Percentiles rank a stretch among this genome's conserved stretches.
phyloP scores from a whole-genome alignment of 768 basidiomycete species.

The Rickenella mellea region DNA sequence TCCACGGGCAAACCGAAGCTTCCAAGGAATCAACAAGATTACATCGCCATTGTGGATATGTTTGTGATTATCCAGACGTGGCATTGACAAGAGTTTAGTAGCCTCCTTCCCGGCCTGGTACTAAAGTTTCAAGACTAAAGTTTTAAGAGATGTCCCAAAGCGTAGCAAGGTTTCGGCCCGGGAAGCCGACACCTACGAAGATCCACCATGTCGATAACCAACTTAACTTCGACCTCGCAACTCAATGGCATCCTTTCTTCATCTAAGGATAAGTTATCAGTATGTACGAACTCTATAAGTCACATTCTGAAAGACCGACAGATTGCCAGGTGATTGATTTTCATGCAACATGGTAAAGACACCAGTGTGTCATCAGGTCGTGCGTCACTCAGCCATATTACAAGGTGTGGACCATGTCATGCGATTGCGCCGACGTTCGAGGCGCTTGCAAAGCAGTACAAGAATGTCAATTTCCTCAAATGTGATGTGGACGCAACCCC shows the following conservation, averaged over 20 bases:
- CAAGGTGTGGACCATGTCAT: slow-evolving; percentile 83
- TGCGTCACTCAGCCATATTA: slow-evolving; percentile 2
- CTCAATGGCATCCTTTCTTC: slow-evolving; percentile 50
- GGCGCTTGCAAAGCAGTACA: slow-evolving; percentile 56
- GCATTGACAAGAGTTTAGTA: no score
- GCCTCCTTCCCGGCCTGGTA: no score
- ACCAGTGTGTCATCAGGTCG: background rate
- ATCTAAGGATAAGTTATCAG: slow-evolving; percentile 56
- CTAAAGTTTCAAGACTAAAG: no score
- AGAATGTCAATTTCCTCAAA: slow-evolving; percentile 72
- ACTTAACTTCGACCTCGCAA: slow-evolving; percentile 53
- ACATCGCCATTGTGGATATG: no score
- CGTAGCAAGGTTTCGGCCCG: no score
- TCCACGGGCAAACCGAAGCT: no score
- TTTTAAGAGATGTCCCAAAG: no score
- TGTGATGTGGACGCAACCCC: slow-evolving; percentile 66
- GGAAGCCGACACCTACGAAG: no score
- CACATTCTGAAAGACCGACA: slow-evolving; percentile 2
- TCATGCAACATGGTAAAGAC: slow-evolving; percentile 68
- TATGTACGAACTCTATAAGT: slow-evolving; percentile 19
- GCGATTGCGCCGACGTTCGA: slow-evolving; percentile 73
- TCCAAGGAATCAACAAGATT: no score
- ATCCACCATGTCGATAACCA: slow-evolving; percentile 49
- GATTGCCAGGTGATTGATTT: slow-evolving; percentile 69
- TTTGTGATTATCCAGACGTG: no score